Percentiles rank a stretch among this genome's conserved stretches.
Conservation (phyloP, 2,329 filamentous ascomycete species). For the Plectosphaerella plurivora region DNA sequence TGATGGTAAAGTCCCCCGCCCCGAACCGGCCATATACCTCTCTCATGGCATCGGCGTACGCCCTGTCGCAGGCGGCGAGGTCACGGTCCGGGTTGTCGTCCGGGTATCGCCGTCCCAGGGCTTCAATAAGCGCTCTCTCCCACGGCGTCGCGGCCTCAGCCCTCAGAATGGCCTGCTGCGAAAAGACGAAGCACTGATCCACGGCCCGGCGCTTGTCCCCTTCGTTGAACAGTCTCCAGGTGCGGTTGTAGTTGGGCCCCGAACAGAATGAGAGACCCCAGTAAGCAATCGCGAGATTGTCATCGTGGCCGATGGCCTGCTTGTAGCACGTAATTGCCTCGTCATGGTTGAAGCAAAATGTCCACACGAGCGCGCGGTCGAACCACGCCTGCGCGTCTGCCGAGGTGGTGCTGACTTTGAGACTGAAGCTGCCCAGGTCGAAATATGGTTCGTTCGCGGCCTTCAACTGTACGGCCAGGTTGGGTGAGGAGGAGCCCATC, state of each 20-base stretch:
- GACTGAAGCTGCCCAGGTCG: slow-evolving; percentile 43
- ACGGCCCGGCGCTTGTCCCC: slow-evolving; percentile 9
- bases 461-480: neutral
- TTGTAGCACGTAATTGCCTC: slow-evolving; percentile 48
- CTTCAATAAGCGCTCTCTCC: slow-evolving; percentile 12
- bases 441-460: slow-evolving; percentile 10
- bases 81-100: slow-evolving; percentile 1
- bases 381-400: slow-evolving; percentile 50
- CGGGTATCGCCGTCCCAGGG: slow-evolving; percentile 10
- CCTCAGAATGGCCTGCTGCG: slow-evolving; percentile 6
- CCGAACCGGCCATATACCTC: slow-evolving; percentile 2
- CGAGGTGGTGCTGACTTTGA: slow-evolving; percentile 38
- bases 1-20: slow-evolving; percentile 9
- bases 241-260: slow-evolving; percentile 46
- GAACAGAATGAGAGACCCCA: slow-evolving; percentile 52
- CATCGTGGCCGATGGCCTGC: slow-evolving; percentile 36
- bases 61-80: slow-evolving; percentile 6
- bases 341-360: slow-evolving; percentile 58
- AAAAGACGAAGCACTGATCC: slow-evolving; percentile 1
- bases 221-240: slow-evolving; percentile 15
- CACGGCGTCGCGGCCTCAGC: neutral
- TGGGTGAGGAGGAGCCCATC: slow-evolving; percentile 4
- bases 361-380: slow-evolving; percentile 52
- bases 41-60: slow-evolving; percentile 7
- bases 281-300: slow-evolving; percentile 39